Evolutionary conservation across 768 basidiomycete species (phyloP), one percentile per base, ranked within the genome.

Genomic region (Fibroporia radiculosa): DNA sequence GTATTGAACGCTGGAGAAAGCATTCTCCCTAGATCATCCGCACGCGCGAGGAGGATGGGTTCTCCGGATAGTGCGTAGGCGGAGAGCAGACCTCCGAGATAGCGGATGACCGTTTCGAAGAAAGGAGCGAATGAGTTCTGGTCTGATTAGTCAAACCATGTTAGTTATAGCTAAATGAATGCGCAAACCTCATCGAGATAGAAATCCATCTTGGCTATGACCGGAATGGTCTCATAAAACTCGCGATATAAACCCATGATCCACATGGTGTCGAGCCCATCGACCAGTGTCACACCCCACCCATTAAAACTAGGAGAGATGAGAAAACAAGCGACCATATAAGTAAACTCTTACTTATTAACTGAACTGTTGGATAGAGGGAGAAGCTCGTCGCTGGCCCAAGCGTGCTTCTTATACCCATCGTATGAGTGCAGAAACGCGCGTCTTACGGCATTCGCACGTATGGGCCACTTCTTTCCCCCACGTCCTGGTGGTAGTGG

Each of bases 51-150:
- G 42, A 87, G 71, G 2, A 84, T 56, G 1, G 64, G 55, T 43
- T 92, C 75, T 12, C 69, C 66, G 0, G 85, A 80, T 1, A 96
- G 67, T 4, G 91, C 81, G 55, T 92, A 84, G 0, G 86, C 89
- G 2, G 85, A 85, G 3, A 93, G 71, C 1, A 93, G 69, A 6
- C 93, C 93, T 4, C 92, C 93, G 1, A 96, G 77, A 56, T 93
- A 84, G 28, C 92, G 78, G 47, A 93, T 96, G 24, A 84, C 78
- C 1, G 89, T 93, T 66, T 93, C 85, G 48, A 88, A 87, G 60
- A 80, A 84, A 1, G 82, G 79, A 0, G 60, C 66, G 50, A 61
- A 65, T 55, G 66, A 55, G 51, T 45, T 44, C 62, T 62, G 31
- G 13, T 20, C 4, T 11, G 6, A n/a, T n/a, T n/a, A n/a, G 22